Percentiles rank a stretch among this genome's conserved stretches.
Evolutionary conservation across 495 filamentous ascomycete species (phyloP).

Genomic region (Neurospora intermedia): DNA sequence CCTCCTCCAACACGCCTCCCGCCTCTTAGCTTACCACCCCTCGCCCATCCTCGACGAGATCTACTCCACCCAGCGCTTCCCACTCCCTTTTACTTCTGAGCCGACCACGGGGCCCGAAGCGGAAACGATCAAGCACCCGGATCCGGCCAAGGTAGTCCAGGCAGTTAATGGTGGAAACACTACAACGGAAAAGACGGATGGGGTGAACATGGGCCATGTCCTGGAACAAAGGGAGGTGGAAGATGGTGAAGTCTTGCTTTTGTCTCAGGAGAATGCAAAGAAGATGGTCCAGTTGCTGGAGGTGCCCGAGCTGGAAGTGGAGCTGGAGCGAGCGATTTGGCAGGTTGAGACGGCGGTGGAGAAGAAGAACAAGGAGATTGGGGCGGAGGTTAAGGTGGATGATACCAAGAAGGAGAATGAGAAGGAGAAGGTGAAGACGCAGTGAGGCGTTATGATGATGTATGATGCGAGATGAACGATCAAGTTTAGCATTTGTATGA

Average conservation of each 20-base stretch:
- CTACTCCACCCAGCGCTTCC: slow-evolving; percentile 42
- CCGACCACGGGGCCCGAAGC: slow-evolving; percentile 12
- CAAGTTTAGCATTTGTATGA: not conserved
- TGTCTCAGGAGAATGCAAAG: slow-evolving; percentile 49
- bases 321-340: slow-evolving; percentile 80
- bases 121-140: slow-evolving; percentile 14
- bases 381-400: slow-evolving; percentile 2
- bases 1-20: slow-evolving; percentile 48
- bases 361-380: slow-evolving; percentile 33
- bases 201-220: not conserved
- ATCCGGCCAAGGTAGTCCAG: slow-evolving; percentile 10
- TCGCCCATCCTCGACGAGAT: slow-evolving; percentile 57
- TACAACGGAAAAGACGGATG: not conserved
- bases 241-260: slow-evolving; percentile 45
- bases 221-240: not conserved
- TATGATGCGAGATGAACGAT: not conserved
- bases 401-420: slow-evolving; percentile 15
- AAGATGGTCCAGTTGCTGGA: slow-evolving; percentile 60
- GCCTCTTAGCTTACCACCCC: slow-evolving; percentile 52
- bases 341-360: slow-evolving; percentile 66
- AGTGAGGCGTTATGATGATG: slow-evolving; percentile 11
- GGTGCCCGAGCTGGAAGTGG: slow-evolving; percentile 72
- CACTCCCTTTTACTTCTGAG: slow-evolving; percentile 18
- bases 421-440: not conserved
- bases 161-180: slow-evolving; percentile 9